These are phyloP conservation scores for Monilinia laxa DNA, from an alignment of 2,329 filamentous ascomycete species.

Conservation along the genomic window DNA sequence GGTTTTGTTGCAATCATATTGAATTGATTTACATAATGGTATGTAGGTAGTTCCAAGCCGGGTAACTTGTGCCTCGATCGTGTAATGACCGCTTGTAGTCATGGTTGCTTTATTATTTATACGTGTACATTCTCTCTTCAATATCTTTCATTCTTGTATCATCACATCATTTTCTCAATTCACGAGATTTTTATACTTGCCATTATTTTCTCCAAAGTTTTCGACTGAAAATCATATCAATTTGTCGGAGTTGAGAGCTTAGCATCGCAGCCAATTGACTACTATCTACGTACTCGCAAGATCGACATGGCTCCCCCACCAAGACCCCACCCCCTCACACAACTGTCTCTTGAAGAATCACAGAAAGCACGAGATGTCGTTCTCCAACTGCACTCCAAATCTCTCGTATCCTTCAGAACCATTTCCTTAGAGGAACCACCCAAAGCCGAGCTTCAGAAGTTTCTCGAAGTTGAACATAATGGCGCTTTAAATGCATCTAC, in stretches of 20 bases:
- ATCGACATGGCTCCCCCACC: background rate
- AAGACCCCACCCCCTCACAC: slow-evolving; percentile 47
- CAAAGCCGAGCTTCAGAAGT: slow-evolving; percentile 51
- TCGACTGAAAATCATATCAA: background rate
- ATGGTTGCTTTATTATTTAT: background rate
- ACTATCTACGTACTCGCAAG: background rate
- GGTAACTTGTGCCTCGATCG: background rate
- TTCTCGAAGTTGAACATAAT: slow-evolving; percentile 49
- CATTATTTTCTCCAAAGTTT: background rate
- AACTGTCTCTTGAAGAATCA: slow-evolving; percentile 48
- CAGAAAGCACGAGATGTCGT: slow-evolving; percentile 51
- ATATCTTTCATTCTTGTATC: background rate
- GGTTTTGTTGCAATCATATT: background rate
- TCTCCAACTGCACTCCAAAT: slow-evolving; percentile 48
- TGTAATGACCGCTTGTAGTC: background rate
- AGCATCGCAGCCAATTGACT: background rate
- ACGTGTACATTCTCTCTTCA: too few relatives aligned
- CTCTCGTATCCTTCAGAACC: slow-evolving; percentile 58
- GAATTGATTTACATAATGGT: slow-evolving; percentile 1
- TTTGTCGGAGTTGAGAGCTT: background rate
- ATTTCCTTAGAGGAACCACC: slow-evolving; percentile 57
- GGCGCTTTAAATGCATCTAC: slow-evolving; percentile 43
- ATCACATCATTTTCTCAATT: background rate
- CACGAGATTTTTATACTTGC: background rate
- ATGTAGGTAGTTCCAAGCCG: background rate